A percentile compares a stretch with the other conserved stretches of the same genome.
Conservation (phyloP, 1,284 basidiomycete species). For the Cutaneotrichosporon mucoides region DNA sequence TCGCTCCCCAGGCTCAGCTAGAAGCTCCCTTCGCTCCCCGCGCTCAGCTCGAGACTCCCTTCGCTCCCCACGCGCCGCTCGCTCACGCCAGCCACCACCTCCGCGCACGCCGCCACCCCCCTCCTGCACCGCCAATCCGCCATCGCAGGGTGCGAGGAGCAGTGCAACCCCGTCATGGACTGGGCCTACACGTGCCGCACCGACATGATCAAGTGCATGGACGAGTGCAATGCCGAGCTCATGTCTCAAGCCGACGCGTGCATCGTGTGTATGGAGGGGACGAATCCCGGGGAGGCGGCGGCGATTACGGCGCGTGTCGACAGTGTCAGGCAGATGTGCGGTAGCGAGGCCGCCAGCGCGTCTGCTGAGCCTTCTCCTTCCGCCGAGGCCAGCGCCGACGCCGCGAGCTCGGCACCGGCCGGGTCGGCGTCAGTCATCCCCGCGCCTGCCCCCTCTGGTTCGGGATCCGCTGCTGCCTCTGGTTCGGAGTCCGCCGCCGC, state of each 20-base stretch:
- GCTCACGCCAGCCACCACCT: constrained; percentile 11
- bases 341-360: not conserved
- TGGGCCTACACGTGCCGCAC: constrained; percentile 18
- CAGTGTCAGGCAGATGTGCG: constrained; percentile 15
- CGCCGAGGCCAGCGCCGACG: no score
- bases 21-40: no score
- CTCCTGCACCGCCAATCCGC: constrained; percentile 8
- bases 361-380: constrained; percentile 1
- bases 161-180: constrained; percentile 18
- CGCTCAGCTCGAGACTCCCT: no score
- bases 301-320: constrained; percentile 9
- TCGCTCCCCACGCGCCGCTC: no score
- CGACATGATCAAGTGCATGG: constrained; percentile 16
- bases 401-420: not conserved
- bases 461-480: not conserved
- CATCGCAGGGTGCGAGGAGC: constrained; percentile 14
- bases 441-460: not conserved
- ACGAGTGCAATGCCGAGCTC: constrained; percentile 17
- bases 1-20: no score
- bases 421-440: not conserved
- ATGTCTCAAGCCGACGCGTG: constrained; percentile 9
- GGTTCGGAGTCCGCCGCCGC: not conserved
- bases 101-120: constrained; percentile 4
- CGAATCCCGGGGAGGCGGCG: constrained; percentile 9
- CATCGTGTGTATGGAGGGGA: constrained; percentile 12